These are phyloP conservation scores for Hypholoma fasciculare DNA, from an alignment of 768 basidiomycete species.

Conservation along the genomic window DNA sequence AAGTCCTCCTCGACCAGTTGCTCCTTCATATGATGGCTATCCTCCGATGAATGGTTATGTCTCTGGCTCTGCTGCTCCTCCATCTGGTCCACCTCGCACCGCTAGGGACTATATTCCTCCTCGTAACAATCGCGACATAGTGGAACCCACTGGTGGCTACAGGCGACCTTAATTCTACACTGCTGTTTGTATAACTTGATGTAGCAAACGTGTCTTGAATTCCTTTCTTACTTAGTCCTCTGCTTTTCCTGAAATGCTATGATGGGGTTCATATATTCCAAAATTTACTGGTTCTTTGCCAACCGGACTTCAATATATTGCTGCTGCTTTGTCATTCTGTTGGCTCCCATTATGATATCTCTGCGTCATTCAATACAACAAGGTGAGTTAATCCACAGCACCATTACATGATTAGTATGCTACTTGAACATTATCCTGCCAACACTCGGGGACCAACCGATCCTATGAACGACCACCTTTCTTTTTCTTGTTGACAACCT, in stretches of 20 bases:
- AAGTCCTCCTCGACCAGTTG: conserved; percentile 60
- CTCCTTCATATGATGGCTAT: conserved; percentile 53
- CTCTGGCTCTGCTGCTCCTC: conserved; percentile 35
- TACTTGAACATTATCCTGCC: not conserved
- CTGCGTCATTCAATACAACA: not conserved
- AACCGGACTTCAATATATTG: conserved; percentile 1
- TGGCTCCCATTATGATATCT: too few relatives aligned
- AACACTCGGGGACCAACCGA: not conserved
- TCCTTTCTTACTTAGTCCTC: not conserved
- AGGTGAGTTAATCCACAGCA: not conserved
- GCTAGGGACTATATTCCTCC: conserved; percentile 49
- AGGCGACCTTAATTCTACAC: conserved; percentile 33
- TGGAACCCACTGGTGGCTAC: conserved; percentile 40
- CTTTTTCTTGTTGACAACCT: conserved; percentile 96
- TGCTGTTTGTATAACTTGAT: conserved; percentile 3
- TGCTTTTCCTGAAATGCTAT: conserved; percentile 2
- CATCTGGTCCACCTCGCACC: conserved; percentile 31
- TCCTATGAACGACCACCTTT: conserved; percentile 20
- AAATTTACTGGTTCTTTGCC: conserved; percentile 12
- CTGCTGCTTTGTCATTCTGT: not conserved
- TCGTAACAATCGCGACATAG: conserved; percentile 46
- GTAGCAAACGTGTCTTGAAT: conserved; percentile 6
- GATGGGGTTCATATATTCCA: conserved; percentile 8
- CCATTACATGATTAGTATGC: not conserved
- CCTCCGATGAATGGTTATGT: conserved; percentile 50